A percentile compares a stretch with the other conserved stretches of the same genome.
Evolutionary conservation across 2,329 filamentous ascomycete species (phyloP).

Genomic region (Pseudomassariella vexata): DNA sequence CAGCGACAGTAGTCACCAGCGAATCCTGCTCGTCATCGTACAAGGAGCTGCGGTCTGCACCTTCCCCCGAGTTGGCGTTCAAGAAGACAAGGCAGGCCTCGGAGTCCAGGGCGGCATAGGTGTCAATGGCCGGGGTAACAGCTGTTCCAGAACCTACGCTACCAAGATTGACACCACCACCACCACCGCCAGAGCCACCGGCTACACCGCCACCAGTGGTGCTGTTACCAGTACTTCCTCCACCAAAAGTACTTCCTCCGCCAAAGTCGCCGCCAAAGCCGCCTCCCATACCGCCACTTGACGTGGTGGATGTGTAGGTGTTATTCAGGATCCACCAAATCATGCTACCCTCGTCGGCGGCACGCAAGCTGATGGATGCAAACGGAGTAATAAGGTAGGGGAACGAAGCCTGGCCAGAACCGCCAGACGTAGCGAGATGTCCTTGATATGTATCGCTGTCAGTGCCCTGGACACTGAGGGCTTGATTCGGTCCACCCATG

Average conservation of each 20-base stretch:
- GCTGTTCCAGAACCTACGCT: constrained; percentile 2
- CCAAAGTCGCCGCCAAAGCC: not conserved
- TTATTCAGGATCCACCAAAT: constrained; percentile 42
- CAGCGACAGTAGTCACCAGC: constrained; percentile 53
- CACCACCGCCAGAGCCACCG: not conserved
- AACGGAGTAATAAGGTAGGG: constrained; percentile 49
- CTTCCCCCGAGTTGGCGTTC: constrained; percentile 4
- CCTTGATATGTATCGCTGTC: constrained; percentile 8
- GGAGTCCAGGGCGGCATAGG: constrained; percentile 3
- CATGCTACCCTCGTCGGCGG: constrained; percentile 28
- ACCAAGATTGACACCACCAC: constrained; percentile 1
- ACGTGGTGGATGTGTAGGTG: constrained; percentile 6
- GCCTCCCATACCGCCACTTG: constrained; percentile 1
- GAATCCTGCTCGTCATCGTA: constrained; percentile 30
- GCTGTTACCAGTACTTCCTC: not conserved
- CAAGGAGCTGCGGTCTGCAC: constrained; percentile 2
- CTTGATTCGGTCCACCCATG: constrained; percentile 37
- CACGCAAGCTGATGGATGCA: constrained; percentile 41
- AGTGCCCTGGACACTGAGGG: constrained; percentile 7
- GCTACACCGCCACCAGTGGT: not conserved
- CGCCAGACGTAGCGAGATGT: constrained; percentile 46
- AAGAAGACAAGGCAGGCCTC: constrained; percentile 5
- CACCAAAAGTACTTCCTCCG: not conserved
- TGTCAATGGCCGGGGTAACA: not conserved
- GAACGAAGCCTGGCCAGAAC: constrained; percentile 42